Evolutionary conservation across 768 basidiomycete genomes (phyloP).

Genomic region (Cantharellus anzutake): DNA sequence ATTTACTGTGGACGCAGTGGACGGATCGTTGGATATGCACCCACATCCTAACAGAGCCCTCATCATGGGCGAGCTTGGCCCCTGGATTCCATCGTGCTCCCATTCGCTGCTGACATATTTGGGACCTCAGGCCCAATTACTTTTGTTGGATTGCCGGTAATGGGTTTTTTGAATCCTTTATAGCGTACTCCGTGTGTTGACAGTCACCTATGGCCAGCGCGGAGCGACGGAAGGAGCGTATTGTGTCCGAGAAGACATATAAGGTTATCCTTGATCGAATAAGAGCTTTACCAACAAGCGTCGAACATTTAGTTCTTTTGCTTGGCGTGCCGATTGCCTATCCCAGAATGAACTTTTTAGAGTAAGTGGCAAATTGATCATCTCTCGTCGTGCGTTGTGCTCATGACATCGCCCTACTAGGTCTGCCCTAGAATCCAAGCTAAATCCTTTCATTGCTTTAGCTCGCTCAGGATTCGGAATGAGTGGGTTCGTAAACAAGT

Average conservation of each 20-base stretch:
- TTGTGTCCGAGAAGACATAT: slow-evolving; percentile 63
- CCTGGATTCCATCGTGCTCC: slow-evolving; percentile 60
- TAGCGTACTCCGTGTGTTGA: neutral
- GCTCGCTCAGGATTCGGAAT: slow-evolving; percentile 53
- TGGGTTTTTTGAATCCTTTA: slow-evolving; percentile 11
- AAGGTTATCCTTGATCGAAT: slow-evolving; percentile 48
- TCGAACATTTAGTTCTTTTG: slow-evolving; percentile 73
- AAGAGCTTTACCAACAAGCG: slow-evolving; percentile 33
- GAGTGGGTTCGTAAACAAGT: slow-evolving; percentile 71
- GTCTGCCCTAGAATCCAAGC: slow-evolving; percentile 49
- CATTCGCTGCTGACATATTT: slow-evolving; percentile 70
- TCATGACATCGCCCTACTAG: slow-evolving; percentile 2
- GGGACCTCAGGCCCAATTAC: slow-evolving; percentile 55
- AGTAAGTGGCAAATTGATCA: slow-evolving; percentile 13
- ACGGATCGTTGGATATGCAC: slow-evolving; percentile 46
- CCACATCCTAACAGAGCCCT: slow-evolving; percentile 49
- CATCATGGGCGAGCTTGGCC: slow-evolving; percentile 56
- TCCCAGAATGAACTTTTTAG: slow-evolving; percentile 84
- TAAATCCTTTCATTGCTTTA: slow-evolving; percentile 68
- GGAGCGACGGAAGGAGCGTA: slow-evolving; percentile 64
- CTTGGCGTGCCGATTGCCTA: slow-evolving; percentile 39
- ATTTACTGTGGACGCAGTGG: slow-evolving; percentile 59
- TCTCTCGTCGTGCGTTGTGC: too few species aligned
- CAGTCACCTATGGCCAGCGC: slow-evolving; percentile 32
- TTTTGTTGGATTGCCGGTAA: slow-evolving; percentile 69